A percentile compares a stretch with the other conserved stretches of the same genome.
These are phyloP conservation scores for Penicillium egyptiacum DNA, from an alignment of 495 filamentous ascomycete genomes.

Conservation along the genomic window DNA sequence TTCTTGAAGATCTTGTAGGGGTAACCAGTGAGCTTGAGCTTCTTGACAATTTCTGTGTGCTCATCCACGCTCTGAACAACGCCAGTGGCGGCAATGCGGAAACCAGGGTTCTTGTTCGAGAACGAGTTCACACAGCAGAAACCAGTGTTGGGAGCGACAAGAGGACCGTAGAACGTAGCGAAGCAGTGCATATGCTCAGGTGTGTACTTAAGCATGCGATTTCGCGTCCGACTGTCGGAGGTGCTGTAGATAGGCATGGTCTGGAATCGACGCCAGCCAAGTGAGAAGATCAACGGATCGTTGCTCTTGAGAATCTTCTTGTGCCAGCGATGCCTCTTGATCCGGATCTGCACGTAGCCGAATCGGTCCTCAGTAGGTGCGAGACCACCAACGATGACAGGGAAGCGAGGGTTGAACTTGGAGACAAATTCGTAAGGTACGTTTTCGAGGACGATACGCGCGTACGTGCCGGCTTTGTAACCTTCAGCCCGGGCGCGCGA, in stretches of 20 bases:
- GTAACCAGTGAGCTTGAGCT: constrained; percentile 88
- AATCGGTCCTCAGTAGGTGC: constrained; percentile 91
- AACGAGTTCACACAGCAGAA: constrained; percentile 93
- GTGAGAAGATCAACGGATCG: constrained; percentile 93
- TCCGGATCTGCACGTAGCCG: constrained; percentile 90
- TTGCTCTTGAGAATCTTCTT: constrained; percentile 98
- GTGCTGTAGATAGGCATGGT: constrained; percentile 90
- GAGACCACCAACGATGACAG: constrained; percentile 86
- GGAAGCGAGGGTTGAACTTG: constrained; percentile 82
- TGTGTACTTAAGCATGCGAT: constrained; percentile 97
- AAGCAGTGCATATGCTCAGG: constrained; percentile 99
- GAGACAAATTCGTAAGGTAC: constrained; percentile 88
- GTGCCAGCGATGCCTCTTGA: constrained; percentile 97
- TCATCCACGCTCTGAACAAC: constrained; percentile 92
- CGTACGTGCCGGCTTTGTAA: constrained; percentile 90
- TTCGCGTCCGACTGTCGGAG: constrained; percentile 86
- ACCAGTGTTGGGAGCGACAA: constrained; percentile 92
- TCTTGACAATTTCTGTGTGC: constrained; percentile 95
- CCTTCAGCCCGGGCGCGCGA: constrained; percentile 84
- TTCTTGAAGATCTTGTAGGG: constrained; percentile 99
- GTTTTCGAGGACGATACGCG: constrained; percentile 79
- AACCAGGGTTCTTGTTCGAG: constrained; percentile 82
- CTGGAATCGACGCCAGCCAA: constrained; percentile 97
- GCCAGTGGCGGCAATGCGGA: constrained; percentile 91
- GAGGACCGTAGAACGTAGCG: constrained; percentile 89